Conservation (phyloP, 2,329 filamentous ascomycete species). For the Aspergillus puulaauensis region DNA sequence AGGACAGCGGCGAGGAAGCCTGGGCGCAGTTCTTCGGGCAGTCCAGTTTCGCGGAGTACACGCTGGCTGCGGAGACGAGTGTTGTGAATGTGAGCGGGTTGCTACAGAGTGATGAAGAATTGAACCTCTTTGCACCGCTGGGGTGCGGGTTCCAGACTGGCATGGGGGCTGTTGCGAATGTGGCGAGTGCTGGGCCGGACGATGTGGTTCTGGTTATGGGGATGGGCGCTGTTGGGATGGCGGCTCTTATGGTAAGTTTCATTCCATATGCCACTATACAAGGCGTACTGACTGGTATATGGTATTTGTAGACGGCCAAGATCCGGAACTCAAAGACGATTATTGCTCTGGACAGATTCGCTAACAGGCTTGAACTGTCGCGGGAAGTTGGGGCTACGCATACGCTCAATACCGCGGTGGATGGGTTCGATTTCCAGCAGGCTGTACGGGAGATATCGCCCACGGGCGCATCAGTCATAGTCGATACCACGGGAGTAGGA, state of each 20-base stretch:
- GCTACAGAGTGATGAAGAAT: constrained; percentile 16
- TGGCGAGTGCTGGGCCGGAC: constrained; percentile 34
- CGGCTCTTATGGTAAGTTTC: constrained; percentile 39
- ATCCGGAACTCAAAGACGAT: constrained; percentile 40
- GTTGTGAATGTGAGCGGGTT: constrained; percentile 19
- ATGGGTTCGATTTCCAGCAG: constrained; percentile 6
- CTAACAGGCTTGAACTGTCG: constrained; percentile 35
- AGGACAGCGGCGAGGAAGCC: background rate
- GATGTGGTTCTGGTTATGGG: constrained; percentile 46
- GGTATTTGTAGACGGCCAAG: constrained; percentile 36
- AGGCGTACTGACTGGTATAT: background rate
- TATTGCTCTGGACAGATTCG: constrained; percentile 39
- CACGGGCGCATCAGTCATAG: constrained; percentile 14
- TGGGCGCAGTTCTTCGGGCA: constrained; percentile 28
- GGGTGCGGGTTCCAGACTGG: constrained; percentile 33
- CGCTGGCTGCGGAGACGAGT: constrained; percentile 14
- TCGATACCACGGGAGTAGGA: constrained; percentile 21
- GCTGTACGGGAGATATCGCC: constrained; percentile 7
- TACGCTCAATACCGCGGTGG: constrained; percentile 33
- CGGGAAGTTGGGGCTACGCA: constrained; percentile 41
- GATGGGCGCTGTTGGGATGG: constrained; percentile 49
- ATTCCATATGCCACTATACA: too few relatives aligned
- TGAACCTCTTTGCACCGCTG: constrained; percentile 25
- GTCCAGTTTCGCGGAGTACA: constrained; percentile 28
- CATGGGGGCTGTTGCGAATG: constrained; percentile 38